Base-by-base conservation (phyloP, 2,329 filamentous ascomycete genomes). In the Monosporascus sp. region DNA sequence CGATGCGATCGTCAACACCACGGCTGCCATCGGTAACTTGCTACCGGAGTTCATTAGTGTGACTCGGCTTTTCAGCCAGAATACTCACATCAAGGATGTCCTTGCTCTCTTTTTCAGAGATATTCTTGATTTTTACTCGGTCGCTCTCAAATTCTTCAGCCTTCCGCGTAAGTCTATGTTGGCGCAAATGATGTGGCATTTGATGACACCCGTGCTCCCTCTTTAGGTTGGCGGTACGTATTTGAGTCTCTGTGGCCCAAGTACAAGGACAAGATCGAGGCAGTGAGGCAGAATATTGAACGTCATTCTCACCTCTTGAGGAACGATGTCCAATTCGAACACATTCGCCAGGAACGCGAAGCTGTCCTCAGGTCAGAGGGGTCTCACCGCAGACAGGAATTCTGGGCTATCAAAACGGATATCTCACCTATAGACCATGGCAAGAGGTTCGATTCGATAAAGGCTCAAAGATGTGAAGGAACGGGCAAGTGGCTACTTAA, bases 121-220 rank as follows among this genome's bases (percentile, higher is more conserved):
- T 52, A 65, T 72, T 15, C 62, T 72, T 24, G 66, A 71, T 41
- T 65, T 72, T 51, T 66, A 72, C 51, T n/a, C 54, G 2, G 56
- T 66, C 34, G 54, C 60, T 2, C 53, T 71, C 47, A 57, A 65
- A 18, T 67, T 69, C 50, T 70, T 70, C 54, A 60, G 50, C 14
- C 54, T 57, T 22, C 48, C 60, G 14, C 57, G 68, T 70, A 55
- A 62, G 60, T 56, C 17, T 45, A 36, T 6, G 5, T 22, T 49
- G 14, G 27, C 51, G 42, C 27, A 46, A 11, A 38, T 14, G 37
- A 38, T 15, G 5, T 20, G 46, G 27, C n/a, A 7, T 25, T 6
- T 25, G 24, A 25, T 25, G 7, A 25, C 24, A 7, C 24, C 2
- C 6, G 6, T 25, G 24, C 24, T 25, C 2, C 24, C 24, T 25